These are phyloP conservation scores for Chytridiales sp. DNA, from an alignment of 371 early-diverging fungal species.

Conservation along the genomic window DNA sequence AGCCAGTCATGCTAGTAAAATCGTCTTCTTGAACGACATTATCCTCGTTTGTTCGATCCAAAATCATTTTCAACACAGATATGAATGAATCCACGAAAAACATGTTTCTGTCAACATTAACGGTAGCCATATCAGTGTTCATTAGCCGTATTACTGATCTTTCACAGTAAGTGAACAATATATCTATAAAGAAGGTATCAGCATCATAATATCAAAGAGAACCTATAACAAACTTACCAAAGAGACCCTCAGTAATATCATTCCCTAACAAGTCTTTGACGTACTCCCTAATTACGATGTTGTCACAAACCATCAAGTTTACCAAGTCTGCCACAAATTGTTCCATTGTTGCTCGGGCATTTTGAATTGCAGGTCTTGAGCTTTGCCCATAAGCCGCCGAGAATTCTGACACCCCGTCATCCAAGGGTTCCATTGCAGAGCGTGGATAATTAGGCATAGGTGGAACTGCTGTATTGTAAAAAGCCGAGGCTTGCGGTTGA, in stretches of 20 bases:
- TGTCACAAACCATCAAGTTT: slow-evolving; percentile 79
- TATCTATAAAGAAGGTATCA: slow-evolving; percentile 28
- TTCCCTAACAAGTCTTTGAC: slow-evolving; percentile 85
- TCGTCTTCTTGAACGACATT: slow-evolving; percentile 8
- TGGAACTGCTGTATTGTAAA: no score
- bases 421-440: no score
- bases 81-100: slow-evolving; percentile 88
- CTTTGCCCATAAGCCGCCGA: slow-evolving; percentile 3
- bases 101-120: slow-evolving; percentile 73
- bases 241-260: slow-evolving; percentile 80
- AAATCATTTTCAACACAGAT: slow-evolving; percentile 75
- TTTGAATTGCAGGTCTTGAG: no score
- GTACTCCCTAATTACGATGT: slow-evolving; percentile 84
- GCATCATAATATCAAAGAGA: neutral
- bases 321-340: slow-evolving; percentile 84
- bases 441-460: no score
- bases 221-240: slow-evolving; percentile 45
- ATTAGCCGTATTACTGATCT: slow-evolving; percentile 75
- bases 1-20: slow-evolving; percentile 12
- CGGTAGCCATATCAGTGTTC: slow-evolving; percentile 72
- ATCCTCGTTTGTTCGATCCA: slow-evolving; percentile 75
- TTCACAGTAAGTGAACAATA: slow-evolving; percentile 81
- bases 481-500: no score
- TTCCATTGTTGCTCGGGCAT: slow-evolving; percentile 54
- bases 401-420: no score